Conservation (phyloP, 148 eudicot genomes). For the Dysphania ambrosioides region DNA sequence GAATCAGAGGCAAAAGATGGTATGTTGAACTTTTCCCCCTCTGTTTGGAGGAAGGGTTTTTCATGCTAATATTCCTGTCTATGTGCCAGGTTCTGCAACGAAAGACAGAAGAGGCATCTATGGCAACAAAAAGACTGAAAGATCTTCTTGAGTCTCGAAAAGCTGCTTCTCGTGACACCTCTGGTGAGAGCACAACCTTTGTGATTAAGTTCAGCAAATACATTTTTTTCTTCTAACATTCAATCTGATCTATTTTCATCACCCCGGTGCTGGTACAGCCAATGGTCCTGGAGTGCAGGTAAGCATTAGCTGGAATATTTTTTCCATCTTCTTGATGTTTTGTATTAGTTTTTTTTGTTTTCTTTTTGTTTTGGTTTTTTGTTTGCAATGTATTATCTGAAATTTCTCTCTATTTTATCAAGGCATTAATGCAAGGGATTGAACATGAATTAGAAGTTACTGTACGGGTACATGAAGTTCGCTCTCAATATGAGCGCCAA, state of each 20-base stretch:
- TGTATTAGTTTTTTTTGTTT: too few relatives aligned
- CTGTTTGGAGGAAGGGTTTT: background rate
- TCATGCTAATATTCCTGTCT: slow-evolving; percentile 4
- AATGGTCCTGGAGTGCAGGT: slow-evolving; percentile 81
- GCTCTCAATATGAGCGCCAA: slow-evolving; percentile 91
- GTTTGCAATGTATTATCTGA: too few relatives aligned
- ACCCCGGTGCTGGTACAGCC: slow-evolving; percentile 41
- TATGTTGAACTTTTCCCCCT: slow-evolving; percentile 21
- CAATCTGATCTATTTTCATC: slow-evolving; percentile 4
- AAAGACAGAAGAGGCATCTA: slow-evolving; percentile 93
- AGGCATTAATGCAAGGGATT: slow-evolving; percentile 86
- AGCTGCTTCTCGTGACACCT: slow-evolving; percentile 63
- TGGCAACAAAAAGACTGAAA: slow-evolving; percentile 87
- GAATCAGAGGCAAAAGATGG: slow-evolving; percentile 96
- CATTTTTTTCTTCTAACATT: slow-evolving; percentile 1
- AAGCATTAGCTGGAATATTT: slow-evolving; percentile 7
- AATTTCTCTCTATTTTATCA: slow-evolving; percentile 13
- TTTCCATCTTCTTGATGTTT: background rate
- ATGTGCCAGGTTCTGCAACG: slow-evolving; percentile 76
- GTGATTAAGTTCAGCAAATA: background rate
- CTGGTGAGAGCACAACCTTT: slow-evolving; percentile 36
- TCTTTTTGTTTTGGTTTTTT: too few relatives aligned
- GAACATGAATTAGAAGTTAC: slow-evolving; percentile 96
- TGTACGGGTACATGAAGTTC: slow-evolving; percentile 89
- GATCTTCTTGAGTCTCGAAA: slow-evolving; percentile 84